Evolutionary conservation across 208 protist species (phyloP).

Genomic region (Wallacemonas rigidus): DNA sequence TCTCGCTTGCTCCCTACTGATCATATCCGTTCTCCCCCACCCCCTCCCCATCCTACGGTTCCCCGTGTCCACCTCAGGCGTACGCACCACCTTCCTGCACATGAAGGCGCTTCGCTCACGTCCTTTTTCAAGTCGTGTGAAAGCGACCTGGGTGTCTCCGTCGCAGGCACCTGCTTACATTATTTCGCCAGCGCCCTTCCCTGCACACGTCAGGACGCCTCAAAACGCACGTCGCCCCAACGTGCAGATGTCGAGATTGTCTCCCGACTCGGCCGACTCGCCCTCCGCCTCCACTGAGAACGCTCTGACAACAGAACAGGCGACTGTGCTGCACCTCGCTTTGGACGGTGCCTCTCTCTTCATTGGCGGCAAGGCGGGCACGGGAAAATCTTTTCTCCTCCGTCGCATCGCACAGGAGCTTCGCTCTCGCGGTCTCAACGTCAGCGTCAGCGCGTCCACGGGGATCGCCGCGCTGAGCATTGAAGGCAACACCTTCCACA

Average conservation of each 20-base stretch:
- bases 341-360: slow-evolving; percentile 63
- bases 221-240: background rate
- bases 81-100: too few relatives aligned
- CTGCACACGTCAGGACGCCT: background rate
- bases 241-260: background rate
- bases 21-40: too few relatives aligned
- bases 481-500: slow-evolving; percentile 80
- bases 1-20: too few relatives aligned
- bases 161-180: background rate
- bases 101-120: too few relatives aligned
- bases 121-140: too few relatives aligned
- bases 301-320: slow-evolving; percentile 31
- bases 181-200: background rate
- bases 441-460: slow-evolving; percentile 65
- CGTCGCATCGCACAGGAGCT: slow-evolving; percentile 33
- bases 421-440: slow-evolving; percentile 26
- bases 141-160: too few relatives aligned
- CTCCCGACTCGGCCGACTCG: too few relatives aligned
- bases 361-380: slow-evolving; percentile 73
- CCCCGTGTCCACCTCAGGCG: too few relatives aligned
- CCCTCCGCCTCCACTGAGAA: background rate
- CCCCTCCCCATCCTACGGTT: too few relatives aligned
- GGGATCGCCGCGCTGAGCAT: slow-evolving; percentile 72
- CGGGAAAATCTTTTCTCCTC: slow-evolving; percentile 74
- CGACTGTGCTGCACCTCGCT: slow-evolving; percentile 30